A percentile compares a stretch with the other conserved stretches of the same genome.
phyloP scores from a whole-genome alignment of 176 grass and related monocot species.

The sorghum (Sorghum bicolor) region Sorghum_bicolor_NCBIv3 NC_012871.2:3063001-3063500 shows the following conservation, averaged over 20 bases:
- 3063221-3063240: slow-evolving; percentile 38
- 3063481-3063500: neutral
- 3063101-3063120: neutral
- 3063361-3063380: neutral
- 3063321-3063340: slow-evolving; percentile 66
- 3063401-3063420: neutral
- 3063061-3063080: slow-evolving; percentile 25
- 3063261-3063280: slow-evolving; percentile 70
- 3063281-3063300: slow-evolving; percentile 50
- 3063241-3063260: slow-evolving; percentile 83
- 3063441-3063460: neutral
- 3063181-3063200: neutral
- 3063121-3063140: neutral
- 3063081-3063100: neutral
- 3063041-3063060: slow-evolving; percentile 76
- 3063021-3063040: slow-evolving; percentile 68
- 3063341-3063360: slow-evolving; percentile 13
- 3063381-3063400: neutral
- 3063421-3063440: neutral
- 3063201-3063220: neutral
- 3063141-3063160: neutral
- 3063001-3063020: slow-evolving; percentile 52
- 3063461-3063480: neutral
- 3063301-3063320: slow-evolving; percentile 72
- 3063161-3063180: neutral